These are phyloP conservation scores for Tricholoma matsutake DNA, from an alignment of 768 basidiomycete genomes.

Conservation along the genomic window DNA sequence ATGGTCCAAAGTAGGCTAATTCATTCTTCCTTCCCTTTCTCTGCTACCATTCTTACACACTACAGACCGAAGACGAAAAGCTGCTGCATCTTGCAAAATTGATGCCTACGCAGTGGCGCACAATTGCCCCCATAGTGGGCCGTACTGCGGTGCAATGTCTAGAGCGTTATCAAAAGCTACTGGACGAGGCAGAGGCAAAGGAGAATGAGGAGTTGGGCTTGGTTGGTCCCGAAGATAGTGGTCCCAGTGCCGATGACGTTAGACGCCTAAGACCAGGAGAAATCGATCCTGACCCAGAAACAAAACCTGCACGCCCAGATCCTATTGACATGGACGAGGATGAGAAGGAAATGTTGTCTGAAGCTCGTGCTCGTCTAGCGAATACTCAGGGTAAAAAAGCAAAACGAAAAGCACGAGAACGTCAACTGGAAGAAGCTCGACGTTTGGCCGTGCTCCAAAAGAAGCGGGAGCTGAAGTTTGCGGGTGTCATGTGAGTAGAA, in stretches of 20 bases:
- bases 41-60: constrained; percentile 4
- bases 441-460: constrained; percentile 94
- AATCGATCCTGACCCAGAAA: constrained; percentile 98
- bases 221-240: constrained; percentile 79
- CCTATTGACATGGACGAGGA: constrained; percentile 99
- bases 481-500: constrained; percentile 84
- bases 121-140: constrained; percentile 97
- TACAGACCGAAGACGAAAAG: constrained; percentile 95
- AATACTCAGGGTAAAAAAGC: constrained; percentile 99
- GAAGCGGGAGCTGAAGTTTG: constrained; percentile 95
- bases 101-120: constrained; percentile 99
- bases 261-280: constrained; percentile 89
- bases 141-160: constrained; percentile 97
- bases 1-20: constrained; percentile 84
- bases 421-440: constrained; percentile 94
- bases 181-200: constrained; percentile 96
- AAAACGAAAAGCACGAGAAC: constrained; percentile 96
- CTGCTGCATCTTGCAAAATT: constrained; percentile 95
- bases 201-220: constrained; percentile 94
- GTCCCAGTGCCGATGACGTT: constrained; percentile 91
- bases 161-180: constrained; percentile 95
- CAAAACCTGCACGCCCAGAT: constrained; percentile 96
- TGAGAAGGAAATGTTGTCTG: constrained; percentile 99
- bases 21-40: neutral
- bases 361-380: constrained; percentile 94